These are phyloP conservation scores for Jimgerdemannia lactiflua DNA, from an alignment of 192 early-diverging fungal genomes.

Conservation along the genomic window DNA sequence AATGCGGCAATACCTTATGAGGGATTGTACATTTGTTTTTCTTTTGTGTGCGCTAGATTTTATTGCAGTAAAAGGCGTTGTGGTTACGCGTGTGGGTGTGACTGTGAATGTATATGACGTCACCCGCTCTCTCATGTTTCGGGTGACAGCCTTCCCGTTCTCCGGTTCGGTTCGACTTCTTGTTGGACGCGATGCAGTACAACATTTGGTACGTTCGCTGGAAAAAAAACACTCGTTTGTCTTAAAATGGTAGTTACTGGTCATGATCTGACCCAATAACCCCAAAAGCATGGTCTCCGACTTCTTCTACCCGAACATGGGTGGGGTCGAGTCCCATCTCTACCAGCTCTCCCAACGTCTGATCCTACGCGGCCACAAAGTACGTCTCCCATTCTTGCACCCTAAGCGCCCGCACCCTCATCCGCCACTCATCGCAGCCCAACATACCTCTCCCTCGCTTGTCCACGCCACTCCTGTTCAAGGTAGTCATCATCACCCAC, in stretches of 20 bases:
- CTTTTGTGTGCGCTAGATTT: too few relatives aligned
- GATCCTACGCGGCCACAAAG: slow-evolving; percentile 91
- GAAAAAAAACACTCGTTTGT: background rate
- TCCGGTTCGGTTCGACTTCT: too few relatives aligned
- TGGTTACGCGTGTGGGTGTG: too few relatives aligned
- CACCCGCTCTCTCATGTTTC: too few relatives aligned
- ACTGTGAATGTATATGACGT: too few relatives aligned
- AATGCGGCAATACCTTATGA: too few relatives aligned
- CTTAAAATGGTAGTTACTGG: background rate
- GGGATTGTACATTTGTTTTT: too few relatives aligned
- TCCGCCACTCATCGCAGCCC: background rate
- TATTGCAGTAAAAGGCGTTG: too few relatives aligned
- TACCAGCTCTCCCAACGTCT: slow-evolving; percentile 89
- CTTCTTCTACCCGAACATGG: slow-evolving; percentile 97
- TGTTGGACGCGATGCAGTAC: slow-evolving; percentile 13
- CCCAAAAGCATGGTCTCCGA: slow-evolving; percentile 86
- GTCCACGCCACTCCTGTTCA: too few relatives aligned
- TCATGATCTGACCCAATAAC: background rate
- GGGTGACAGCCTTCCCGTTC: too few relatives aligned
- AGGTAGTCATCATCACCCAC: slow-evolving; percentile 93
- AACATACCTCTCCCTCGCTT: background rate
- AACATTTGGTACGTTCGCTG: slow-evolving; percentile 21
- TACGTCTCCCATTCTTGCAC: slow-evolving; percentile 9
- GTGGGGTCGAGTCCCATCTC: slow-evolving; percentile 94
- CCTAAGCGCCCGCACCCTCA: background rate